Conservation (phyloP, 2,329 filamentous ascomycete genomes). For the Coniosporium tulheliwenetii region DNA sequence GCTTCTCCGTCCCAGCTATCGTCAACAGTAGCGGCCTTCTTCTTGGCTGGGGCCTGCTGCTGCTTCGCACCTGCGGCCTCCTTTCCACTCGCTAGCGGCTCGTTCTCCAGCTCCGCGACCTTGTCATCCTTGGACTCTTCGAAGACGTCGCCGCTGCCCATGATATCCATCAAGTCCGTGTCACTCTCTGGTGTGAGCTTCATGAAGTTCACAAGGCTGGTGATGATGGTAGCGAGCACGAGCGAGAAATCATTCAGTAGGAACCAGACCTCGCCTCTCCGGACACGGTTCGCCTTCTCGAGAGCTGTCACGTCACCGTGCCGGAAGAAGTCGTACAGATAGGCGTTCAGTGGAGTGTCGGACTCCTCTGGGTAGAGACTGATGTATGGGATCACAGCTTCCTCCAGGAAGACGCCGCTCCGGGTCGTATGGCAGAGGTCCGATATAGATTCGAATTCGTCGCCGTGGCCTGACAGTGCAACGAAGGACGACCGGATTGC, state of each 20-base stretch:
- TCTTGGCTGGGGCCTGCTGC: slow-evolving; percentile 22
- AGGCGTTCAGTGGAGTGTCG: slow-evolving; percentile 44
- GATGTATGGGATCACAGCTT: slow-evolving; percentile 56
- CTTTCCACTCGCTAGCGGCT: too few relatives aligned
- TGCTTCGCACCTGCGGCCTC: slow-evolving; percentile 9
- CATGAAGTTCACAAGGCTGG: slow-evolving; percentile 43
- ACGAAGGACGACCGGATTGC: slow-evolving; percentile 51
- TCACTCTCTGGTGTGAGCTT: slow-evolving; percentile 29
- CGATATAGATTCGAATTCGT: slow-evolving; percentile 46
- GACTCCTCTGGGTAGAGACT: slow-evolving; percentile 42
- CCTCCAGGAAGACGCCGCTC: slow-evolving; percentile 57
- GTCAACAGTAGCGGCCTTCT: slow-evolving; percentile 10
- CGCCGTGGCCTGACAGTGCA: slow-evolving; percentile 52
- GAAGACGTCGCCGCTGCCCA: slow-evolving; percentile 34
- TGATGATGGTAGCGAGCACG: slow-evolving; percentile 55
- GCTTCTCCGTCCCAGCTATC: neutral
- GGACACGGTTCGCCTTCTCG: slow-evolving; percentile 49
- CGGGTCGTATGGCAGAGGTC: slow-evolving; percentile 53
- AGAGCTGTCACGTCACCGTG: slow-evolving; percentile 50
- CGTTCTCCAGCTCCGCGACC: slow-evolving; percentile 13
- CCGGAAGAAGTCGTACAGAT: slow-evolving; percentile 63
- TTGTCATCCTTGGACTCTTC: slow-evolving; percentile 30
- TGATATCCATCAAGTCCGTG: slow-evolving; percentile 35
- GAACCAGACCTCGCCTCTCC: slow-evolving; percentile 55
- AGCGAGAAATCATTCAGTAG: slow-evolving; percentile 49